Conservation (phyloP, 1,284 basidiomycete species). For the Fistulina hepatica region DNA sequence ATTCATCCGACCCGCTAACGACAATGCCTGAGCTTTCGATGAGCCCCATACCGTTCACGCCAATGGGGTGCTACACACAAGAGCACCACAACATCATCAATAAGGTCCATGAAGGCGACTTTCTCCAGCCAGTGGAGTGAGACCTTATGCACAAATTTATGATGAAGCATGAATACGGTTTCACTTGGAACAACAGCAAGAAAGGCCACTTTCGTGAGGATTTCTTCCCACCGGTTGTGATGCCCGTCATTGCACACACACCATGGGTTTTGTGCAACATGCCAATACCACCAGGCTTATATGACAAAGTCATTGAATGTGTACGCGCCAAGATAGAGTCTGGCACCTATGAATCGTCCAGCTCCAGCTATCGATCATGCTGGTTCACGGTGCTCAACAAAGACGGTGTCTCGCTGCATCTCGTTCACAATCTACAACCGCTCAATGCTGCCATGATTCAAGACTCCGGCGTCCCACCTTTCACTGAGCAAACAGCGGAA, state of each 20-base stretch:
- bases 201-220: conserved; percentile 12
- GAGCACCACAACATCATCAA: conserved; percentile 13
- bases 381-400: conserved; percentile 26
- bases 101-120: conserved; percentile 11
- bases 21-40: conserved; percentile 4
- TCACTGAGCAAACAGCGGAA: background rate
- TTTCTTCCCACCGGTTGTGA: conserved; percentile 12
- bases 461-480: conserved; percentile 15
- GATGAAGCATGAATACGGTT: conserved; percentile 16
- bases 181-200: conserved; percentile 19
- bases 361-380: conserved; percentile 21
- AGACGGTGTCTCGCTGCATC: conserved; percentile 15
- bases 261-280: conserved; percentile 22
- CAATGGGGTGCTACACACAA: conserved; percentile 10
- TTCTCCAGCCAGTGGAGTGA: conserved; percentile 19
- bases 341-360: conserved; percentile 23
- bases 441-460: conserved; percentile 25
- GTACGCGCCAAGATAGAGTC: conserved; percentile 24
- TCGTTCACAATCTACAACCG: conserved; percentile 23
- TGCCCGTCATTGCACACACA: conserved; percentile 17
- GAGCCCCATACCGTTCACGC: conserved; percentile 3
- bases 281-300: conserved; percentile 21
- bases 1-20: conserved; percentile 8
- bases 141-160: conserved; percentile 20
- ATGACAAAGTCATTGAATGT: conserved; percentile 21